These are phyloP conservation scores for Penicillium psychrosexuale DNA, from an alignment of 2,329 filamentous ascomycete genomes.

Conservation along the genomic window DNA sequence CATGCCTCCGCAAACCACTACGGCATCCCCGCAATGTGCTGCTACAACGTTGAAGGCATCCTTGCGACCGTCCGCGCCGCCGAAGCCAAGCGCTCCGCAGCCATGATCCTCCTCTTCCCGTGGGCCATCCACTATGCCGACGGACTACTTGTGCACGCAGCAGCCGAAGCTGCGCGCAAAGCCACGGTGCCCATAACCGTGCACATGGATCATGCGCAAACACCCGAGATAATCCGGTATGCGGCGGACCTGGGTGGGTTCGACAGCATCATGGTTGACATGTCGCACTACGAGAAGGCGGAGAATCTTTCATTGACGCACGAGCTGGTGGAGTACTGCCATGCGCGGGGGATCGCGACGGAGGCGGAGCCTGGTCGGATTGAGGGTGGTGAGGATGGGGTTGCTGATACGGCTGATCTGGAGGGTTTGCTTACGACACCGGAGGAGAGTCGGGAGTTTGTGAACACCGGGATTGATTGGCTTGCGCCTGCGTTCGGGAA, in stretches of 20 bases:
- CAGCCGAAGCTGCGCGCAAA: slow-evolving; percentile 54
- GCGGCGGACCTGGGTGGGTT: slow-evolving; percentile 63
- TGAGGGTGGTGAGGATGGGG: slow-evolving; percentile 71
- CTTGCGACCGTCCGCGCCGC: slow-evolving; percentile 66
- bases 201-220: slow-evolving; percentile 66
- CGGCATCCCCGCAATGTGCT: slow-evolving; percentile 60
- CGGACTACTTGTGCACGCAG: slow-evolving; percentile 54
- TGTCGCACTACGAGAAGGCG: slow-evolving; percentile 68
- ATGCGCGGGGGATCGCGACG: slow-evolving; percentile 63
- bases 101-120: slow-evolving; percentile 71
- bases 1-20: slow-evolving; percentile 56
- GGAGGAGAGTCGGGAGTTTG: slow-evolving; percentile 67
- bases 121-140: slow-evolving; percentile 68
- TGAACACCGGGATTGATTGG: slow-evolving; percentile 69
- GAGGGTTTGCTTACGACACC: slow-evolving; percentile 64
- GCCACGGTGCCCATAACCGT: slow-evolving; percentile 60
- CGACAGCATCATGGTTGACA: slow-evolving; percentile 74
- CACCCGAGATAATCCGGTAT: slow-evolving; percentile 58
- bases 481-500: slow-evolving; percentile 74
- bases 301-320: slow-evolving; percentile 65
- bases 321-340: slow-evolving; percentile 62
- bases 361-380: slow-evolving; percentile 71
- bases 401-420: slow-evolving; percentile 63
- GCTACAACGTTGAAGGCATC: slow-evolving; percentile 69
- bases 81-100: slow-evolving; percentile 63